Evolutionary conservation across 2,329 filamentous ascomycete species (phyloP), one percentile per base, ranked within the genome.

Genomic region (Cladosporium sp.): DNA sequence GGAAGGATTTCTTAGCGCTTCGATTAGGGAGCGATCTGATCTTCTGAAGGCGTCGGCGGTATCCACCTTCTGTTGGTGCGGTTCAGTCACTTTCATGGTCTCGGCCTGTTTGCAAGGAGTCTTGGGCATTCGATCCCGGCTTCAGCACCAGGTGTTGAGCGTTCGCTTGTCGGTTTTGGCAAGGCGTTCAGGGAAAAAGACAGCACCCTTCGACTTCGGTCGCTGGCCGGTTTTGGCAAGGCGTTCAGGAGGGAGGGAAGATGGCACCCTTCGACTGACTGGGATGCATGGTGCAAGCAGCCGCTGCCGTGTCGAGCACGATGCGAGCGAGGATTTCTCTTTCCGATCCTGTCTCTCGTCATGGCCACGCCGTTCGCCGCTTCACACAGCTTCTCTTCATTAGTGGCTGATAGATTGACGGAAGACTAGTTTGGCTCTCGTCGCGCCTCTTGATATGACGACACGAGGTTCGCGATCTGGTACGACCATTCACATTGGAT

Each of bases 321-420:
- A 38, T 45, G 54, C 54, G 42, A 60, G 39, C 45, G 51, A 40
- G 38, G 40, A 49, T 59, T 52, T 52, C 51, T 55, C 54, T 60
- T 58, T 63, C 58, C 57, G 50, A 63, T 60, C 58, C 55, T 59
- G 58, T 64, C 63, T 61, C 60, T 64, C 65, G 63, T 64, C 64
- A 64, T 58, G 64, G 54, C 55, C 65, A 61, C 62, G 62, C 59
- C 49, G 59, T 65, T 71, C 68, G 70, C 69, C 67, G 69, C 70
- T 70, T 67, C 63, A 67, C 64, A 65, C 66, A 62, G 62, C 60
- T 49, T 56, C 52, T 60, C 59, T 61, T 64, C 61, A 59, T 51
- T 62, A 64, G 63, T 63, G 67, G 67, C 69, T 70, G 68, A 70
- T 71, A 71, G 69, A 67, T 69, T 69, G 67, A 68, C 65, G 64